Evolutionary conservation across 768 basidiomycete species (phyloP), one percentile per base, ranked within the genome.

Genomic region (Naganishia randhawae): DNA sequence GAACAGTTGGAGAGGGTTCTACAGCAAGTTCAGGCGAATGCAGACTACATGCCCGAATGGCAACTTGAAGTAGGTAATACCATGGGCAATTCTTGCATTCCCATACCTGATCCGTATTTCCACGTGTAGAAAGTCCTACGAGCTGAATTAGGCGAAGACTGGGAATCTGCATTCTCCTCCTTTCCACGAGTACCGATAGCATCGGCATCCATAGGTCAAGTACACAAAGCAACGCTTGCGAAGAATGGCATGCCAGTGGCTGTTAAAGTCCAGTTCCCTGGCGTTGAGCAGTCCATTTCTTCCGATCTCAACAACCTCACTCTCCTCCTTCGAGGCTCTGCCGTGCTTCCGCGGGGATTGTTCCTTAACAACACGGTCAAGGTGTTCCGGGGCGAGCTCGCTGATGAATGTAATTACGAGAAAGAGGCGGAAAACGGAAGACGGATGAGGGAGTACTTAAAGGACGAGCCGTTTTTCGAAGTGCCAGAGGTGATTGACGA

Each of bases 1-100:
- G 85, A 89, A 0, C 92, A 95, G 71, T 80, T 97, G 3, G 93
- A 97, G 75, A 84, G 85, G 64, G 89, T 99, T 33, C 87, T 99
- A 73, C 85, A 92, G 61, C 83, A 89, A 32, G 94, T 99, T 0
- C 95, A 98, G 76, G 91, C 95, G 72, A 87, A 89, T 72, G 95
- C 95, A 0, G 92, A 99, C 79, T 97, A 97, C 77, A 99, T 99
- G 95, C 95, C 95, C 0, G 89, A 95, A 72, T 94, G 90, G 89
- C 95, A 99, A 77, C 89, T 97, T 87, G 90, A 94, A 85, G 94
- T 91, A 17, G 22, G 80, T 76, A 3, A 6, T 31, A 11, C 35
- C 10, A 27, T 19, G 19, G 29, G 10, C 54, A 31, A 13, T 27
- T 5, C 50, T 22, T 22, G 10, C 10, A 31, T 35, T 32, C 9